A percentile compares a stretch with the other conserved stretches of the same genome.
These are phyloP conservation scores for Teunomyces tritomae DNA, from an alignment of 805 yeast genomes.

Conservation along the genomic window DNA sequence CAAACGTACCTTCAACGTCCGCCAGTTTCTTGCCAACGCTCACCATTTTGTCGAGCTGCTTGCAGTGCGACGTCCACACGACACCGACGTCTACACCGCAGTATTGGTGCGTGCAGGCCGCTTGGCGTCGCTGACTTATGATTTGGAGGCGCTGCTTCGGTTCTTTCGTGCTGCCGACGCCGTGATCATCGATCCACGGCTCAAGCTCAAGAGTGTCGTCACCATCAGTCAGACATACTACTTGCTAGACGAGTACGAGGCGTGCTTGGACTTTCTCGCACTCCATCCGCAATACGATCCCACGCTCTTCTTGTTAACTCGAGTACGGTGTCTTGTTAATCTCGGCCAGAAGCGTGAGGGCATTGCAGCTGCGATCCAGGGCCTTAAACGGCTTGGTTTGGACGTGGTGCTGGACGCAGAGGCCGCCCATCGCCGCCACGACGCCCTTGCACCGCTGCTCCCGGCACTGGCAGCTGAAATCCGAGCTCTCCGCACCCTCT, in stretches of 20 bases:
- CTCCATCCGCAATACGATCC: conserved; percentile 23
- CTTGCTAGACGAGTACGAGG: conserved; percentile 27
- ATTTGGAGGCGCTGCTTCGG: conserved; percentile 38
- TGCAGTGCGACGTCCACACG: conserved; percentile 31
- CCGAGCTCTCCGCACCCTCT: conserved; percentile 22
- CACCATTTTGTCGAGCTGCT: conserved; percentile 38
- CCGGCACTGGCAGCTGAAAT: conserved; percentile 42
- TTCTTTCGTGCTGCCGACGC: conserved; percentile 36
- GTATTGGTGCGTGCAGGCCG: conserved; percentile 44
- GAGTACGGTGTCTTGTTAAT: conserved; percentile 35
- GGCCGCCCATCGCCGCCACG: conserved; percentile 19
- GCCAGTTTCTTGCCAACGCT: conserved; percentile 35
- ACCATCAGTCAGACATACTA: conserved; percentile 33
- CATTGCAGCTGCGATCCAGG: conserved; percentile 30
- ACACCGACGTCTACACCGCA: conserved; percentile 33
- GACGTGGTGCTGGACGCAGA: conserved; percentile 25
- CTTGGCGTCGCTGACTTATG: conserved; percentile 43
- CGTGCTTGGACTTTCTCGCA: conserved; percentile 32
- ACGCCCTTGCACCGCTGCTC: conserved; percentile 22
- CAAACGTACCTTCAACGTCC: conserved; percentile 11
- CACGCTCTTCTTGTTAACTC: conserved; percentile 33
- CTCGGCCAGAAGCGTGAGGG: conserved; percentile 31
- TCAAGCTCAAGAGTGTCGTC: conserved; percentile 21
- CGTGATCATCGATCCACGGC: conserved; percentile 22
- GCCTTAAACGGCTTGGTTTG: conserved; percentile 35